A percentile compares a stretch with the other conserved stretches of the same genome.
These are phyloP conservation scores for Histomonas meleagridis DNA, from an alignment of 208 protist species.

Conservation along the genomic window DNA sequence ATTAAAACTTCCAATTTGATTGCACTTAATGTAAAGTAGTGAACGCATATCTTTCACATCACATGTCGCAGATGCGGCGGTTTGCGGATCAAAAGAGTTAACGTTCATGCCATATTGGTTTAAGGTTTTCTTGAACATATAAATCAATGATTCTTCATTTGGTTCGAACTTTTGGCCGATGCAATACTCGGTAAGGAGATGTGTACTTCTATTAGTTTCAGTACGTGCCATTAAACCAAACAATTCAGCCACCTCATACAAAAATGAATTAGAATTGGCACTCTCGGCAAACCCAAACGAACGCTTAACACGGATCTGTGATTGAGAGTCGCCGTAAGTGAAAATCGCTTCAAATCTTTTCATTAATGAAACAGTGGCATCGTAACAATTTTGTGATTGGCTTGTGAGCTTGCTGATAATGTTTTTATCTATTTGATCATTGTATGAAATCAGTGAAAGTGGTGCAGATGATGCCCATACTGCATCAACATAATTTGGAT, in stretches of 20 bases:
- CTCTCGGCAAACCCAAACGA: too few species aligned
- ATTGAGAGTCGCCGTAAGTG: not conserved
- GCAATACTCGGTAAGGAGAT: not conserved
- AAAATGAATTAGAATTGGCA: too few species aligned
- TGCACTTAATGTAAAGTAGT: not conserved
- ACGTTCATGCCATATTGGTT: not conserved
- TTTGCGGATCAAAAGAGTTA: not conserved
- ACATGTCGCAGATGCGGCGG: not conserved
- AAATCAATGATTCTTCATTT: not conserved
- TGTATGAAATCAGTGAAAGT: not conserved
- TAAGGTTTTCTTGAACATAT: too few species aligned
- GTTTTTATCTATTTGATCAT: not conserved
- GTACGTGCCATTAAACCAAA: too few species aligned
- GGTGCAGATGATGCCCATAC: conserved; percentile 11
- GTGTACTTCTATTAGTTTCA: not conserved
- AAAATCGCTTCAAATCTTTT: not conserved
- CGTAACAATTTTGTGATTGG: not conserved
- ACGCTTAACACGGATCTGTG: not conserved
- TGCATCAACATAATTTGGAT: not conserved
- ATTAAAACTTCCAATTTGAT: not conserved
- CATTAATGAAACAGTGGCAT: not conserved
- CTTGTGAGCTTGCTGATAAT: not conserved
- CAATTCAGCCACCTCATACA: too few species aligned
- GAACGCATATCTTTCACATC: not conserved
- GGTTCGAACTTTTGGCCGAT: not conserved